Evolutionary conservation across 2,329 filamentous ascomycete genomes (phyloP).

Genomic region (Coniella lustricola): DNA sequence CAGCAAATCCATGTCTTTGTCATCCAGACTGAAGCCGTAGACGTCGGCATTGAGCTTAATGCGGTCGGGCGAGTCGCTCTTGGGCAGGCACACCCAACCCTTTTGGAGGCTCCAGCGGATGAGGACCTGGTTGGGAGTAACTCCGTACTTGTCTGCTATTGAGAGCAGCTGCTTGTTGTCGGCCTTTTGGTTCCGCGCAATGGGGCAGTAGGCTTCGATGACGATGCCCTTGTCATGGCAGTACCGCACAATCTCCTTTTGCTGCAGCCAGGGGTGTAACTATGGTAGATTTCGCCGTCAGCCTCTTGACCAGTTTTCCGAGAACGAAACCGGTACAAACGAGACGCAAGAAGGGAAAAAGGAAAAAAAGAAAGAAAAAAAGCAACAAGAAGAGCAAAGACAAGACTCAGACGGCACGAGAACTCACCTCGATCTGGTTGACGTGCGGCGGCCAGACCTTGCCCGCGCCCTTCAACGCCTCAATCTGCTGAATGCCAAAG

Average conservation of each 20-base stretch:
- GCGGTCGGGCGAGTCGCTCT: conserved; percentile 51
- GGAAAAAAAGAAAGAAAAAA: not conserved
- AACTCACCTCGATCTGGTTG: conserved; percentile 14
- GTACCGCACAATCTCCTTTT: conserved; percentile 31
- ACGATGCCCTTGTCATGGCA: conserved; percentile 74
- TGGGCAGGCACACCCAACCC: conserved; percentile 56
- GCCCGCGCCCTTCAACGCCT: conserved; percentile 2
- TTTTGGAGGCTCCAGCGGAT: conserved; percentile 52
- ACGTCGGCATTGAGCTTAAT: conserved; percentile 58
- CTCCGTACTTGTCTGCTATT: conserved; percentile 47
- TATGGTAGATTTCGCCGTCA: conserved; percentile 26
- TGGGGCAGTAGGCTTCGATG: conserved; percentile 34
- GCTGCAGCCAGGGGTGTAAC: conserved; percentile 67
- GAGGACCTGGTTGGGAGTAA: conserved; percentile 50
- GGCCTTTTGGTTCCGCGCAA: conserved; percentile 27
- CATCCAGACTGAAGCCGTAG: conserved; percentile 52
- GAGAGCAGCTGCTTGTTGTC: conserved; percentile 48
- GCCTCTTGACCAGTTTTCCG: not conserved
- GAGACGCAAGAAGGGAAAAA: not conserved
- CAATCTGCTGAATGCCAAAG: conserved; percentile 10
- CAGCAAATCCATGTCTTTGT: conserved; percentile 40
- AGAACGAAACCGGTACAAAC: not conserved
- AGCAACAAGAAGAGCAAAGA: not conserved
- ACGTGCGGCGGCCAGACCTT: conserved; percentile 12
- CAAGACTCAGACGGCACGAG: no score